These are phyloP conservation scores for Coelastrella sp. DNA, from an alignment of 139 green algal genomes.

Conservation along the genomic window DNA sequence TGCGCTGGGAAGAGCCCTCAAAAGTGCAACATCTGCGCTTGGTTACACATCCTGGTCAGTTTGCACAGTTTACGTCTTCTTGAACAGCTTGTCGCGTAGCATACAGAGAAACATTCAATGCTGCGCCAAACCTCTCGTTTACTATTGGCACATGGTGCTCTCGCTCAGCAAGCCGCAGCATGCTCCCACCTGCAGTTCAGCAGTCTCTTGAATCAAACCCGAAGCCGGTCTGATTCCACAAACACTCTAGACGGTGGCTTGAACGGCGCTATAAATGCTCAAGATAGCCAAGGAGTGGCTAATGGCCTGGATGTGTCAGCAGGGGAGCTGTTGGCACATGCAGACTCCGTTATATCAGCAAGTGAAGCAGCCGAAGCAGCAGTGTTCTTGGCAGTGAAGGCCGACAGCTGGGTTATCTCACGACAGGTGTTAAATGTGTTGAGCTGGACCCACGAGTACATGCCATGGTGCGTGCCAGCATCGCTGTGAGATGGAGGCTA, in stretches of 20 bases:
- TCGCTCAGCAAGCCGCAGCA: conserved; percentile 15
- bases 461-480: conserved; percentile 69
- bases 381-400: conserved; percentile 57
- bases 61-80: neutral
- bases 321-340: conserved; percentile 3
- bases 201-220: neutral
- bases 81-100: neutral
- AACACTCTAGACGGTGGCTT: neutral
- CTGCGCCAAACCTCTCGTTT: neutral
- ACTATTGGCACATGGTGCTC: neutral
- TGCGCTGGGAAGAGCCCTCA: too few species aligned
- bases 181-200: neutral
- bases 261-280: neutral
- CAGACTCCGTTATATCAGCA: neutral
- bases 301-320: neutral
- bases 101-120: neutral
- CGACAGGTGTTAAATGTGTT: conserved; percentile 71
- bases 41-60: neutral
- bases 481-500: neutral
- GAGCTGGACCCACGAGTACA: conserved; percentile 61
- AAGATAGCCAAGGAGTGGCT: neutral
- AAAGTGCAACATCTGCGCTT: neutral
- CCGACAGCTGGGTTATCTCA: conserved; percentile 64
- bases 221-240: neutral
- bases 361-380: conserved; percentile 50